Percentiles rank a stretch among this genome's conserved stretches.
phyloP scores from a whole-genome alignment of 2,329 filamentous ascomycete species.

The Fusarium sororula region DNA sequence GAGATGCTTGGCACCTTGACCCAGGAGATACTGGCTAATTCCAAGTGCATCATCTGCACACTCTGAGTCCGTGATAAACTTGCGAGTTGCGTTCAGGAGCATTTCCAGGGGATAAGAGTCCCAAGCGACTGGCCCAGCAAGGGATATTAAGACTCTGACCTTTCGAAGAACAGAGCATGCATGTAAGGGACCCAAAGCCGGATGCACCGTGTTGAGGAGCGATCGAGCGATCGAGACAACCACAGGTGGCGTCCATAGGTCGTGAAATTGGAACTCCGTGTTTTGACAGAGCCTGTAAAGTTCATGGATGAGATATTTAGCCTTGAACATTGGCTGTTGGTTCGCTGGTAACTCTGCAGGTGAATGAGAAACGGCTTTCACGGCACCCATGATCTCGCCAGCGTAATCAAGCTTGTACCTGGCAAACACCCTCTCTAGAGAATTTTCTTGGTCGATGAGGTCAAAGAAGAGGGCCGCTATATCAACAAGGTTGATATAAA shows the following conservation, averaged over 20 bases:
- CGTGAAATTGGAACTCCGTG: constrained; percentile 69
- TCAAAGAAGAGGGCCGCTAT: constrained; percentile 81
- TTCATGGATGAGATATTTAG: constrained; percentile 78
- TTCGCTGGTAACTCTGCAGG: constrained; percentile 72
- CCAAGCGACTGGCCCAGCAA: constrained; percentile 78
- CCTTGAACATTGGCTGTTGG: constrained; percentile 88
- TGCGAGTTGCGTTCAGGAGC: constrained; percentile 81
- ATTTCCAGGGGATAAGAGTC: constrained; percentile 88
- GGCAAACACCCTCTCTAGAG: constrained; percentile 72
- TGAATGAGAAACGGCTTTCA: constrained; percentile 75
- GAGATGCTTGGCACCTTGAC: constrained; percentile 73
- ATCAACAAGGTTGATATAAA: constrained; percentile 77
- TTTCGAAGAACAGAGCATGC: constrained; percentile 88
- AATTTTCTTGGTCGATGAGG: constrained; percentile 79
- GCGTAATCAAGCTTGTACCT: constrained; percentile 69
- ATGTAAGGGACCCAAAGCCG: constrained; percentile 85
- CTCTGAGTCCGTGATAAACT: constrained; percentile 82
- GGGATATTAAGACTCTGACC: constrained; percentile 79
- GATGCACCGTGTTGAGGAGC: constrained; percentile 82
- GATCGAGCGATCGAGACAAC: constrained; percentile 79
- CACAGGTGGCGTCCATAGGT: constrained; percentile 80
- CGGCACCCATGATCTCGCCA: constrained; percentile 71
- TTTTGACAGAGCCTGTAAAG: constrained; percentile 81
- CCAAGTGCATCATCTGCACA: constrained; percentile 93
- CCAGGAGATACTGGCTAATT: constrained; percentile 83